A percentile compares a stretch with the other conserved stretches of the same genome.
Evolutionary conservation across 192 early-diverging fungal species (phyloP).

Genomic region (Funneliformis mosseae): DNA sequence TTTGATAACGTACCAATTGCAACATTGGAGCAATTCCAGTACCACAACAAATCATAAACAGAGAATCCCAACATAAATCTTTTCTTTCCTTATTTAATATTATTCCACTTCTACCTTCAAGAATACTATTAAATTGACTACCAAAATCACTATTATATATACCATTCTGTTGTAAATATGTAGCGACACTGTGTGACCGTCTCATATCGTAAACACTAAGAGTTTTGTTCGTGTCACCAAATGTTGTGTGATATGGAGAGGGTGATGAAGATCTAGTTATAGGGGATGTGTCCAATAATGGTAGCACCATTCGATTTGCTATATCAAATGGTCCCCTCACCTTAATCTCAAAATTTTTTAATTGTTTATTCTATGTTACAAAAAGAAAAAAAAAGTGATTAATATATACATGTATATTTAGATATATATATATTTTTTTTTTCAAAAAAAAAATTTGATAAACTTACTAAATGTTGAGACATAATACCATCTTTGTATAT

Average conservation of each 20-base stretch:
- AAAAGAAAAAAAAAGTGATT: background rate
- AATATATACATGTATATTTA: background rate
- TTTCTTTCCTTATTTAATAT: conserved; percentile 19
- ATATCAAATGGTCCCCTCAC: conserved; percentile 33
- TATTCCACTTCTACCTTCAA: background rate
- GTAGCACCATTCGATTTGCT: background rate
- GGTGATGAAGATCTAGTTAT: background rate
- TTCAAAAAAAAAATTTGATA: background rate
- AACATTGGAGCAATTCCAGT: conserved; percentile 25
- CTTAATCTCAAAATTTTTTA: conserved; percentile 14
- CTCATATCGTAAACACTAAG: background rate
- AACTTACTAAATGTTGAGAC: conserved; percentile 29
- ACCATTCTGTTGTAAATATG: background rate
- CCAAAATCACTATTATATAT: background rate
- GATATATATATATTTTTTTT: too few relatives aligned
- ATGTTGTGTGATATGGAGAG: too few relatives aligned
- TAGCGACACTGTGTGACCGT: background rate
- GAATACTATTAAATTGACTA: background rate
- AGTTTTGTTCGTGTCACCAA: background rate
- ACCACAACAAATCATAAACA: conserved; percentile 32
- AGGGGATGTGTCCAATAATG: background rate
- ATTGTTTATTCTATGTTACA: conserved; percentile 23
- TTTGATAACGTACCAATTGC: background rate
- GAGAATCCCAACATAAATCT: conserved; percentile 31
- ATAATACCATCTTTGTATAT: conserved; percentile 30